Percentiles rank a stretch among this genome's conserved stretches.
Evolutionary conservation across 2,329 filamentous ascomycete species (phyloP).

Genomic region (Aspergillus thermomutatus): DNA sequence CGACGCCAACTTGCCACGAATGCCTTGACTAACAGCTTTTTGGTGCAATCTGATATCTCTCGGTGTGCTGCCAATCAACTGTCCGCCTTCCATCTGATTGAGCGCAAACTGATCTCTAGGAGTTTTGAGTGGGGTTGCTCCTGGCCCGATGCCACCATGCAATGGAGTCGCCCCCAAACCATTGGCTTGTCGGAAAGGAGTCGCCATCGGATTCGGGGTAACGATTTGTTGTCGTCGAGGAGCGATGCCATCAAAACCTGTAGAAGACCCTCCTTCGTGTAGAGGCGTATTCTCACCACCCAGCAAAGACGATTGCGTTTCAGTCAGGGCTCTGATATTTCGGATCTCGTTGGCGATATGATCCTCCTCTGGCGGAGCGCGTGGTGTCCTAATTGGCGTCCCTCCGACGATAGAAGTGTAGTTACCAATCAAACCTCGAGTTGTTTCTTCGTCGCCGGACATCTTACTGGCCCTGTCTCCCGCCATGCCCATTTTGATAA

Average conservation of each 20-base stretch:
- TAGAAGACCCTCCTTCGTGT: slow-evolving; percentile 75
- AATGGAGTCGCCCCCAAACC: slow-evolving; percentile 66
- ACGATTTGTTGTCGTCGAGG: slow-evolving; percentile 75
- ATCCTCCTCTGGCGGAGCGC: slow-evolving; percentile 88
- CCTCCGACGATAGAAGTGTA: slow-evolving; percentile 77
- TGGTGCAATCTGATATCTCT: slow-evolving; percentile 71
- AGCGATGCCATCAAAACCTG: slow-evolving; percentile 80
- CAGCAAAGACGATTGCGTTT: slow-evolving; percentile 88
- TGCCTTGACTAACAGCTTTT: slow-evolving; percentile 62
- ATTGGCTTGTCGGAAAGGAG: slow-evolving; percentile 68
- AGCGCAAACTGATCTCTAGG: slow-evolving; percentile 84
- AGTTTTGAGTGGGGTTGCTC: slow-evolving; percentile 81
- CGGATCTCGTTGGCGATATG: slow-evolving; percentile 94
- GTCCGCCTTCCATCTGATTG: slow-evolving; percentile 66
- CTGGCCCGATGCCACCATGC: slow-evolving; percentile 58
- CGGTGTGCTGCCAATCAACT: slow-evolving; percentile 70
- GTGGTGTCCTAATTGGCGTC: slow-evolving; percentile 87
- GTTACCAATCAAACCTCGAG: slow-evolving; percentile 79
- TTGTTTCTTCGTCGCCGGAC: slow-evolving; percentile 77
- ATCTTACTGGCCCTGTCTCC: slow-evolving; percentile 78
- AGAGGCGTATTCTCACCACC: slow-evolving; percentile 92
- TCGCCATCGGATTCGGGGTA: slow-evolving; percentile 96
- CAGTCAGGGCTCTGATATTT: slow-evolving; percentile 86
- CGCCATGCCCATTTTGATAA: slow-evolving; percentile 97
- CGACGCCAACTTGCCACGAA: slow-evolving; percentile 65